phyloP scores from a whole-genome alignment of 352 stramenopile species.

The Hyaloperonospora arabidopsidis region DNA sequence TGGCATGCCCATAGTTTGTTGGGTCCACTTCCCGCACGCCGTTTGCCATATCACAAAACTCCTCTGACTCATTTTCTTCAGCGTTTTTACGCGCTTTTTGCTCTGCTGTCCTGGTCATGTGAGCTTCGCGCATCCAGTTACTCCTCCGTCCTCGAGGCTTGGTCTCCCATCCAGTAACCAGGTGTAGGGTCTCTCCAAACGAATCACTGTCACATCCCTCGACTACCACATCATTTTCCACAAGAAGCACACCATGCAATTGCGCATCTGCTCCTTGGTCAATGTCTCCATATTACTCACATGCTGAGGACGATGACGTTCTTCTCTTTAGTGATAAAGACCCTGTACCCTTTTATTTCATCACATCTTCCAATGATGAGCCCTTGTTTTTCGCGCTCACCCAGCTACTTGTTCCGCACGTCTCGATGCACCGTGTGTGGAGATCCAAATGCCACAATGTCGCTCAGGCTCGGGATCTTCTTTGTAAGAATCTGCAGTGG shows the following conservation, averaged over 20 bases:
- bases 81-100: neutral
- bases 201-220: neutral
- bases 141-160: too few species aligned
- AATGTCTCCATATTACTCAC: neutral
- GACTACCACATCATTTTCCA: neutral
- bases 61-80: neutral
- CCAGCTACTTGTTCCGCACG: neutral
- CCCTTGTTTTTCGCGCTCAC: neutral
- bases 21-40: neutral
- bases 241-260: neutral
- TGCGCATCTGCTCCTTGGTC: neutral
- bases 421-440: neutral
- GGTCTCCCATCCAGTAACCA: too few species aligned
- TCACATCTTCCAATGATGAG: neutral
- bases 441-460: constrained; percentile 1
- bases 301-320: neutral
- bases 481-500: neutral
- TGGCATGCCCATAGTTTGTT: neutral
- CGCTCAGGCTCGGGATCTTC: neutral
- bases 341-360: neutral
- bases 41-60: neutral
- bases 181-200: neutral
- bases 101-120: neutral
- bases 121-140: neutral
- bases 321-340: neutral